Conservation (phyloP, 768 basidiomycete species). For the Auricularia heimuer region DNA sequence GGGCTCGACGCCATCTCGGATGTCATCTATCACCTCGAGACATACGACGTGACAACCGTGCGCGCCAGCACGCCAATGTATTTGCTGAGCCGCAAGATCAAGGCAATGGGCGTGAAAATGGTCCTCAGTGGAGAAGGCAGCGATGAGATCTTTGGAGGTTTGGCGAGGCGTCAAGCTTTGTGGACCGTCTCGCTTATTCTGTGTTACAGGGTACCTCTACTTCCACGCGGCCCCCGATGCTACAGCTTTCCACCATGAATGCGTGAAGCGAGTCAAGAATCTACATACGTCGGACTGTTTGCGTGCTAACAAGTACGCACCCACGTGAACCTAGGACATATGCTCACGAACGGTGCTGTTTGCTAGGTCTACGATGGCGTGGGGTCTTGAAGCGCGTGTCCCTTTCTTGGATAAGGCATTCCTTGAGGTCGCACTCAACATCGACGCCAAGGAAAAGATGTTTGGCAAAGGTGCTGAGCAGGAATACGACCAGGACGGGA, state of each 20-base stretch:
- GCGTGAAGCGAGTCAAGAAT: slow-evolving; percentile 91
- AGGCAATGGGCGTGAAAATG: slow-evolving; percentile 99
- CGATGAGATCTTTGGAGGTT: slow-evolving; percentile 95
- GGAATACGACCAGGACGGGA: slow-evolving; percentile 72
- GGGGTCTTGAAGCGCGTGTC: slow-evolving; percentile 97
- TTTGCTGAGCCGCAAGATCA: slow-evolving; percentile 94
- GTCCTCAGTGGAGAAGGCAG: slow-evolving; percentile 95
- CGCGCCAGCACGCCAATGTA: slow-evolving; percentile 99
- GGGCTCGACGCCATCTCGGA: slow-evolving; percentile 95
- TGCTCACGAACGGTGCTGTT: neutral
- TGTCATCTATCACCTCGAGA: slow-evolving; percentile 96
- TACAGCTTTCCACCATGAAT: slow-evolving; percentile 88
- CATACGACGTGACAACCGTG: slow-evolving; percentile 97
- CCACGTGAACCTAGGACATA: neutral
- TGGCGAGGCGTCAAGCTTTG: slow-evolving; percentile 6
- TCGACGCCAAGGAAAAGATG: slow-evolving; percentile 79
- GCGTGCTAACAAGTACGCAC: slow-evolving; percentile 88
- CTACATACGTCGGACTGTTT: slow-evolving; percentile 95
- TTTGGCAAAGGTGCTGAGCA: slow-evolving; percentile 75
- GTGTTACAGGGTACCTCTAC: slow-evolving; percentile 77
- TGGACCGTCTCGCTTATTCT: neutral
- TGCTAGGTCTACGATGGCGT: slow-evolving; percentile 91
- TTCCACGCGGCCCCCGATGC: slow-evolving; percentile 96
- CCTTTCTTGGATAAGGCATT: slow-evolving; percentile 98
- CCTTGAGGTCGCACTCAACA: slow-evolving; percentile 86